These are phyloP conservation scores for Austroboletus olivaceoglutinosus DNA, from an alignment of 1,284 basidiomycete genomes.

Conservation along the genomic window DNA sequence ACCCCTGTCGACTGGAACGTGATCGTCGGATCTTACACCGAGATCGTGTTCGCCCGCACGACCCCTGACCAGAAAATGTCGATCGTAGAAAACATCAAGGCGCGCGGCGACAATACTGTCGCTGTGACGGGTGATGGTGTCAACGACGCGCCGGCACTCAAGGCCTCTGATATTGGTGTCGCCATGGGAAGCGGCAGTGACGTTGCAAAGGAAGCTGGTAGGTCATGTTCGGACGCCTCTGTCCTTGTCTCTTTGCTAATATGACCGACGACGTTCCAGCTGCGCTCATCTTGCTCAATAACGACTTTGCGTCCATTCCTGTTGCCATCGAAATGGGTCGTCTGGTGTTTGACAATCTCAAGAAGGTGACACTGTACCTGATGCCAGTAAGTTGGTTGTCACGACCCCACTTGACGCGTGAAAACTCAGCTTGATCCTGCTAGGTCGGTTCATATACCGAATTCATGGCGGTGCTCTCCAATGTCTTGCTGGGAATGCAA, in stretches of 20 bases:
- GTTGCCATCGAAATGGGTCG: slow-evolving; percentile 47
- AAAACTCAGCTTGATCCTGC: neutral
- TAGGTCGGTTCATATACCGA: slow-evolving; percentile 33
- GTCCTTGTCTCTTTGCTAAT: neutral
- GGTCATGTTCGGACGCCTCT: neutral
- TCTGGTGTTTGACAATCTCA: slow-evolving; percentile 60
- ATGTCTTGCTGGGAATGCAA: slow-evolving; percentile 40
- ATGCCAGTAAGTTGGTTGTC: slow-evolving; percentile 31
- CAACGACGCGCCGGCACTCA: slow-evolving; percentile 60
- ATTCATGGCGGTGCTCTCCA: slow-evolving; percentile 36
- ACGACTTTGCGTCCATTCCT: slow-evolving; percentile 38
- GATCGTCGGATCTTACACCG: slow-evolving; percentile 46
- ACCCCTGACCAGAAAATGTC: slow-evolving; percentile 60
- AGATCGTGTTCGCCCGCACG: slow-evolving; percentile 60
- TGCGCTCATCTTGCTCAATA: slow-evolving; percentile 32
- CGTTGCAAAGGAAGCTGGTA: slow-evolving; percentile 68
- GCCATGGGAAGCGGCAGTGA: slow-evolving; percentile 86
- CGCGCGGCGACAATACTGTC: slow-evolving; percentile 46
- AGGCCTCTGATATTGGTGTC: slow-evolving; percentile 84
- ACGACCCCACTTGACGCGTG: neutral
- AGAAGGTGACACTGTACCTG: slow-evolving; percentile 43
- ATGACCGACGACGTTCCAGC: slow-evolving; percentile 15
- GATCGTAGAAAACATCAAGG: slow-evolving; percentile 56
- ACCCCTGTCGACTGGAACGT: slow-evolving; percentile 49
- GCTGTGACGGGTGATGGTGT: slow-evolving; percentile 59